These are phyloP conservation scores for Blastobotrys serpentis DNA, from an alignment of 1,139 yeast genomes.

Conservation along the genomic window DNA sequence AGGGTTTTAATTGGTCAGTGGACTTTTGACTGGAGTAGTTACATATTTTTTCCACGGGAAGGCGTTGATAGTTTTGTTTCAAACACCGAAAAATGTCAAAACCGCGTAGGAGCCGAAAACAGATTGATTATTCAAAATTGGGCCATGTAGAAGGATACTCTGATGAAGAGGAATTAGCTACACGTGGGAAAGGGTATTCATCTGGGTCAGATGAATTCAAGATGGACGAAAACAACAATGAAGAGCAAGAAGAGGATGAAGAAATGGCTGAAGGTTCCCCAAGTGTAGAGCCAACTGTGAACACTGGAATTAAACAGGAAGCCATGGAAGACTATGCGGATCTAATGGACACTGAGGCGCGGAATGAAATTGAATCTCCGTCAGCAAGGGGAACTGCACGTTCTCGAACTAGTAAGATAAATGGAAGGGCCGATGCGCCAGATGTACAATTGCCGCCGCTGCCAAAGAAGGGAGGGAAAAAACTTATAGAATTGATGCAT, in stretches of 20 bases:
- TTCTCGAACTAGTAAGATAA: neutral
- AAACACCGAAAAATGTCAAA: slow-evolving; percentile 14
- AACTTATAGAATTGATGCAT: slow-evolving; percentile 9
- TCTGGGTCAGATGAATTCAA: slow-evolving; percentile 29
- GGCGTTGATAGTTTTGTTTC: too few relatives aligned
- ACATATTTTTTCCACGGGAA: too few relatives aligned
- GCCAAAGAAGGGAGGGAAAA: slow-evolving; percentile 5
- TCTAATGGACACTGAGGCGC: slow-evolving; percentile 9
- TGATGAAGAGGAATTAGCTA: slow-evolving; percentile 23
- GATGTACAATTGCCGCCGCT: slow-evolving; percentile 14
- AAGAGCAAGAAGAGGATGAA: slow-evolving; percentile 20
- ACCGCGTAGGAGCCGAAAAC: slow-evolving; percentile 22
- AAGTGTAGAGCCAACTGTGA: neutral
- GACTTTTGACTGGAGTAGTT: slow-evolving; percentile 1
- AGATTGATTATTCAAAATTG: slow-evolving; percentile 28
- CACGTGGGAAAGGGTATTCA: slow-evolving; percentile 15
- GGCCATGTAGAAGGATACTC: slow-evolving; percentile 25
- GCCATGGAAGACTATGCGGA: slow-evolving; percentile 20
- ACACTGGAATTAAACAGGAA: slow-evolving; percentile 11
- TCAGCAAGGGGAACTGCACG: neutral
- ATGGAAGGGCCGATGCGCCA: slow-evolving; percentile 9
- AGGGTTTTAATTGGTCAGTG: too few relatives aligned
- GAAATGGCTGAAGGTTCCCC: slow-evolving; percentile 13
- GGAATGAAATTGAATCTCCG: neutral
- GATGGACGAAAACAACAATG: slow-evolving; percentile 21